Conservation (phyloP, 2,329 filamentous ascomycete genomes). For the Exophiala sp. region DNA sequence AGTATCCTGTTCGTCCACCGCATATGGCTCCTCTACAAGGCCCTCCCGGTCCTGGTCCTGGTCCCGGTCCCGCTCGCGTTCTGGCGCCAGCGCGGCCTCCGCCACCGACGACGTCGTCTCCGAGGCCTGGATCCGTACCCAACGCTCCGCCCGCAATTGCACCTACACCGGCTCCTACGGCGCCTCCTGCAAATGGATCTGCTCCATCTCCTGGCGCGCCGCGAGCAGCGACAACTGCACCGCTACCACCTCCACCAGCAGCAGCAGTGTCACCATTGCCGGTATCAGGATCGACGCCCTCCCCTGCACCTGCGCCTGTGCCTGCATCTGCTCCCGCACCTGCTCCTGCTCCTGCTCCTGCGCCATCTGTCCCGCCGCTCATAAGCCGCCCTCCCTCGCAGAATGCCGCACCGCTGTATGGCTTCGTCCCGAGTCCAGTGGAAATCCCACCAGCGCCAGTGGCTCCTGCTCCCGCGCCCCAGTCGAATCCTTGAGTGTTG, state of each 20-base stretch:
- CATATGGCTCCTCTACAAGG: neutral
- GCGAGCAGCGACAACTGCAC: too few species aligned
- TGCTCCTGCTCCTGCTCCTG: neutral
- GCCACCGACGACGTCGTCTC: neutral
- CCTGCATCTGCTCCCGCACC: neutral
- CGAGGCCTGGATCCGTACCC: too few species aligned
- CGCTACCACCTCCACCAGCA: neutral
- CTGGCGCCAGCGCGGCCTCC: neutral
- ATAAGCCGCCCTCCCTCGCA: neutral
- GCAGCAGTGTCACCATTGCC: neutral
- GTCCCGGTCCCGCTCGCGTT: neutral
- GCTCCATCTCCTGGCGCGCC: too few species aligned
- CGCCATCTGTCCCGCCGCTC: neutral
- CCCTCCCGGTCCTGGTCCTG: neutral
- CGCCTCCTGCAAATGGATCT: too few species aligned
- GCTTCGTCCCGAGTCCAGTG: constrained; percentile 14
- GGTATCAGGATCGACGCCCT: too few species aligned
- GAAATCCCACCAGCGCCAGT: neutral
- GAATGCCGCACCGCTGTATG: constrained; percentile 7
- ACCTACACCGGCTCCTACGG: neutral
- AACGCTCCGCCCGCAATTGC: too few species aligned
- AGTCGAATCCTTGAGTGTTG: neutral
- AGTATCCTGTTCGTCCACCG: constrained; percentile 1
- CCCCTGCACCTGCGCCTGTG: neutral
- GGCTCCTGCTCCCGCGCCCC: neutral